Base-by-base conservation (phyloP, 768 basidiomycete species). In the Lentinula boryana region DNA sequence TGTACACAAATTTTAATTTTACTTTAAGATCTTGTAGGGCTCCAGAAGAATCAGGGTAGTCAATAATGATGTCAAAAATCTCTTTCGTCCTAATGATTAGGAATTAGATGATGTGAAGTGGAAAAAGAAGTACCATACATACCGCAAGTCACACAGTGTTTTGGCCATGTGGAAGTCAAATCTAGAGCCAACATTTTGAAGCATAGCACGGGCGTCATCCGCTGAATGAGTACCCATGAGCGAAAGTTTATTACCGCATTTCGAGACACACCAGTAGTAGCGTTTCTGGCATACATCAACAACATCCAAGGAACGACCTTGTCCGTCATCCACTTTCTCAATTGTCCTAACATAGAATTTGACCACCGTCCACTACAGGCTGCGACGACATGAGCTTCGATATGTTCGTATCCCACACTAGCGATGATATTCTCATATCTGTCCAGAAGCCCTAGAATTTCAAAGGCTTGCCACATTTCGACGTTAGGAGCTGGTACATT, bases 101-200 rank as follows among this genome's bases (percentile, higher is more conserved):
- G 16, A 16, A 41, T 7, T 18, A 57, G 40, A 21, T 40, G 56
- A 32, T 38, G 64, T 40, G 57, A 27, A 61, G n/a, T 13, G 16
- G 16, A 58, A n/a, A 27, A 27, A 27, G n/a, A n/a, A 27, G 52
- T n/a, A 23, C 21, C 7, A 32, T 10, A 69, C 81, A 40, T 60
- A 92, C 93, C 94, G 78, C 56, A 96, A 74, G 70, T 95, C 91
- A 68, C 90, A 93, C 27, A 98, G 75, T 2, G 89, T 92, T 71
- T 95, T 95, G 72, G 93, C 91, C 67, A 98, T 85, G 65, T 96
- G 91, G 65, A 93, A 95, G 65, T 98, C 95, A 68, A 98, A 91
- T 48, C 91, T 78, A 1, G 88, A 85, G 23, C 90, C 88, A 13
- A 93, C 85, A 2, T 88, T 88, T 67, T 86, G 83, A 55, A 96